phyloP scores from a whole-genome alignment of 805 yeast genomes.

The Lipomyces orientalis region DNA sequence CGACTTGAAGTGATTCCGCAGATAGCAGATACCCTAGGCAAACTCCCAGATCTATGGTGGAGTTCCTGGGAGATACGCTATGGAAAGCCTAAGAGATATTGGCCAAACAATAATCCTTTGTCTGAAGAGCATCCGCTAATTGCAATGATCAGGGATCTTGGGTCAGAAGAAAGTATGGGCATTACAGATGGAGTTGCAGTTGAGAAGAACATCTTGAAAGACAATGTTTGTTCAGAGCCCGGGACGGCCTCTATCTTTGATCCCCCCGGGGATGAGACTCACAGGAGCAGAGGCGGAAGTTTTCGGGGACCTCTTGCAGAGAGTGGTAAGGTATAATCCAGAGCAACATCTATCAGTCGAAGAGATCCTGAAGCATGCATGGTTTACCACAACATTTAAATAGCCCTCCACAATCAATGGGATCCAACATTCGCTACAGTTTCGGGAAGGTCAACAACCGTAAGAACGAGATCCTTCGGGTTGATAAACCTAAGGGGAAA shows the following conservation, averaged over 20 bases:
- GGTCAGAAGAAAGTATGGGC: neutral
- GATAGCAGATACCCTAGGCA: neutral
- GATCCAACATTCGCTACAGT: no score
- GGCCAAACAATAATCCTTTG: neutral
- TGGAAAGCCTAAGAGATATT: neutral
- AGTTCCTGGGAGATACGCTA: neutral
- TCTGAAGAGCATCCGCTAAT: neutral
- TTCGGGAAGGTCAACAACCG: no score
- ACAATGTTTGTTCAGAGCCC: neutral
- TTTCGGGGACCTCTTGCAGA: constrained; percentile 4
- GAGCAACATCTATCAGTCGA: neutral
- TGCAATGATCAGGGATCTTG: neutral
- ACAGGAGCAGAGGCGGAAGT: neutral
- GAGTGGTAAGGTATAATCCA: neutral
- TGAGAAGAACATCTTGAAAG: no score
- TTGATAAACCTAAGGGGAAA: no score
- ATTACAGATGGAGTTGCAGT: neutral
- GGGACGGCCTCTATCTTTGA: neutral
- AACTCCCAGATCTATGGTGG: constrained; percentile 9
- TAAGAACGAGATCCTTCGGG: no score
- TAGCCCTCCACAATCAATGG: no score
- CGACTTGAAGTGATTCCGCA: neutral
- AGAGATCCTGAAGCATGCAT: neutral
- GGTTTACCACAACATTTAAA: neutral
- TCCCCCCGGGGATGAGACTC: neutral